These are phyloP conservation scores for Amphibolis antarctica DNA, from an alignment of 106 monocot species.

Conservation along the genomic window DNA sequence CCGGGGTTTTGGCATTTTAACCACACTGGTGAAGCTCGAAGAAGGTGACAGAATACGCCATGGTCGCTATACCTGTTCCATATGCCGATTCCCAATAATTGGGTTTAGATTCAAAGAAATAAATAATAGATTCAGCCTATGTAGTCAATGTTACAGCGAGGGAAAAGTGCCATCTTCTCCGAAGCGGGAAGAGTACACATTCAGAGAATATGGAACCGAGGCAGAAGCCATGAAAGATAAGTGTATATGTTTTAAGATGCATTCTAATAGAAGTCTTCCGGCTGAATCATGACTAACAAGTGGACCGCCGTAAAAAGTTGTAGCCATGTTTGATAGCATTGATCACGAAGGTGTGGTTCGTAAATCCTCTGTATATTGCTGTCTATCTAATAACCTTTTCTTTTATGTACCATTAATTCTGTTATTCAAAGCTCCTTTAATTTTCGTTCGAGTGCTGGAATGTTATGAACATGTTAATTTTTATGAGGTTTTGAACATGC, in stretches of 20 bases:
- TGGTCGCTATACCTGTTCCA: conserved; percentile 61
- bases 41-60: conserved; percentile 69
- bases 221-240: conserved; percentile 89
- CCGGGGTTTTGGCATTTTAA: conserved; percentile 93
- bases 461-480: no score
- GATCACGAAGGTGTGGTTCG: conserved; percentile 1
- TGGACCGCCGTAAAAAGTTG: neutral
- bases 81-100: conserved; percentile 80
- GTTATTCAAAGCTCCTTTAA: neutral
- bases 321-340: neutral
- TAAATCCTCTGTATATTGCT: neutral
- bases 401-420: conserved; percentile 2
- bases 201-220: conserved; percentile 89
- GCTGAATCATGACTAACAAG: conserved; percentile 34
- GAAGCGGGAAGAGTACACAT: conserved; percentile 85
- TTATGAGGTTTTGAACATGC: no score
- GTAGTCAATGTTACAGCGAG: conserved; percentile 89
- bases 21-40: conserved; percentile 87
- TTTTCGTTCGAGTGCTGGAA: neutral
- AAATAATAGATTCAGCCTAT: conserved; percentile 61
- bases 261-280: conserved; percentile 41
- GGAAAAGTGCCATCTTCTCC: conserved; percentile 85
- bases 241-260: conserved; percentile 69
- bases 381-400: neutral
- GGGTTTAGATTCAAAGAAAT: conserved; percentile 95